Evolutionary conservation across 106 monocot species (phyloP), one percentile per base, ranked within the genome.

Genomic region (Alisma plantagoaquatica): DNA sequence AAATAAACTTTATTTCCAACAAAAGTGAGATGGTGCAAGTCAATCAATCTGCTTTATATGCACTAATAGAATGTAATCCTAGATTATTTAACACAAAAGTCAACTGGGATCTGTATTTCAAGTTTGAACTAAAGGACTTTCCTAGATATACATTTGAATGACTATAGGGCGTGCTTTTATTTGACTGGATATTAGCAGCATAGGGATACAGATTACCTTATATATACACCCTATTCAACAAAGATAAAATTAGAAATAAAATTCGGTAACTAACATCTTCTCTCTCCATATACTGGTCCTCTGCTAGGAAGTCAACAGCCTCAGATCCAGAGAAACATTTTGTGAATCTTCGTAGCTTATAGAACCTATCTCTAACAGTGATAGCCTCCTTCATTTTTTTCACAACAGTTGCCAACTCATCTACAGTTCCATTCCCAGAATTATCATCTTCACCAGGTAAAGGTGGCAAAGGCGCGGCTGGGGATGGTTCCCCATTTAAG

Each of bases 371-470:
- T 49, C 66, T 80, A 15, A 70, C 51, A 26, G 47, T 41, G 35
- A 93, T 66, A 42, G 79, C 56, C 29, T 80, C 92, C 67, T 72
- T 87, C 92, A 93, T 80, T 54, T 87, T 93, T 57, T 60, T 77
- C 51, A 87, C 74, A 53, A 87, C 64, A 31, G 77, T 23, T 23
- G 80, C 83, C 58, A 83, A 72, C 69, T 93, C 93, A 72, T 93
- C 93, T 62, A 93, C 33, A 24, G 67, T 80, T 23, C 93, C 93
- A 62, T 67, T 83, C 11, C 74, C 72, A 46, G 83, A 77, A 19
- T 55, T 72, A 70, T 93, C 93, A 75, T 93, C 87, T 72, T 93
- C 93, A 59, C 93, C 93, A 22, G 83, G 71, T 51, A 87, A 73
- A 67, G 93, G 93, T 27, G 87, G 87, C 25, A 67, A 69, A 53